Conservation (phyloP, 352 stramenopile species). For the Pythium dissotocum region DNA sequence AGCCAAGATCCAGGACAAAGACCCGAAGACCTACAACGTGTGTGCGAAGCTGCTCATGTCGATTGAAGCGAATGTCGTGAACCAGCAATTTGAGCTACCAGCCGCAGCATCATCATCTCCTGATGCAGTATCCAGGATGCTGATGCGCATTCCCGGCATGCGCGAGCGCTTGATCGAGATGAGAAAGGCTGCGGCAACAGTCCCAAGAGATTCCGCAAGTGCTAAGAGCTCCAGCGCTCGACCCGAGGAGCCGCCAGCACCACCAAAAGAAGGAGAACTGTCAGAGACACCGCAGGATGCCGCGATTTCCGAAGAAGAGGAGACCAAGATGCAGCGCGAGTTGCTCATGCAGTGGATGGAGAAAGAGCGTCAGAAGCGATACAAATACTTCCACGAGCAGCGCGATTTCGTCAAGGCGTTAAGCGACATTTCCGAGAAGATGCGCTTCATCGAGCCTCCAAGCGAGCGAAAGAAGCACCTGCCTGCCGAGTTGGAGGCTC, state of each 20-base stretch:
- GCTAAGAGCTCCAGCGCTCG: slow-evolving; percentile 7
- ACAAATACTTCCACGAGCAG: slow-evolving; percentile 82
- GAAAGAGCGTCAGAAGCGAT: slow-evolving; percentile 72
- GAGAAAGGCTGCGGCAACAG: slow-evolving; percentile 6
- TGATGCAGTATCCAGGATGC: slow-evolving; percentile 42
- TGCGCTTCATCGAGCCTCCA: slow-evolving; percentile 63
- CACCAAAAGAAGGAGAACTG: slow-evolving; percentile 5
- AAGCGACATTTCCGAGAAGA: slow-evolving; percentile 71
- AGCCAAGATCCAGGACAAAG: slow-evolving; percentile 71
- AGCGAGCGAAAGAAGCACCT: slow-evolving; percentile 67
- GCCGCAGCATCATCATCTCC: slow-evolving; percentile 29
- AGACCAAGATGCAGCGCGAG: slow-evolving; percentile 40
- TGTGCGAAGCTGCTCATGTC: slow-evolving; percentile 81
- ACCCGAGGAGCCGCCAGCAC: not conserved
- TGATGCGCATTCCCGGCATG: slow-evolving; percentile 63
- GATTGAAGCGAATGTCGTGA: slow-evolving; percentile 82
- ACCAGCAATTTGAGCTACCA: slow-evolving; percentile 71
- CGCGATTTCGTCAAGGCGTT: slow-evolving; percentile 74
- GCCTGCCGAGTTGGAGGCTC: slow-evolving; percentile 39
- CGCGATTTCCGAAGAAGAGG: not conserved
- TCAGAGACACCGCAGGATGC: not conserved
- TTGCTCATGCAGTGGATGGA: slow-evolving; percentile 76
- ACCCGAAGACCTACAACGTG: slow-evolving; percentile 73
- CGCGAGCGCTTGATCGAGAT: slow-evolving; percentile 43
- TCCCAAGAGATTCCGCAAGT: not conserved